Base-by-base conservation (phyloP, 139 green algal genomes). In the Chlorella sorokiniana region DNA sequence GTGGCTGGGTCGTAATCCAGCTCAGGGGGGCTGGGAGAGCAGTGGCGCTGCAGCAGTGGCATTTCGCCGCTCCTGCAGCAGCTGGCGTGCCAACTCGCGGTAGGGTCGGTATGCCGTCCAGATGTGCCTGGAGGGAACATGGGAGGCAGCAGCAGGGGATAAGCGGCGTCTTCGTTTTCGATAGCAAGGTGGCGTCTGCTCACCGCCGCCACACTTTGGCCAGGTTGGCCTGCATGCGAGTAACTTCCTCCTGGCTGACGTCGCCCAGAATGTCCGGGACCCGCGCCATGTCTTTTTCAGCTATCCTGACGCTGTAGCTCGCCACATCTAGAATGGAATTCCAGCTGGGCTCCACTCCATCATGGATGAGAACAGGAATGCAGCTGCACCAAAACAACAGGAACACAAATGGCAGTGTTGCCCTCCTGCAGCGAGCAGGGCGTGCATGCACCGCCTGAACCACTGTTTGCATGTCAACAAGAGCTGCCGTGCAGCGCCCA, bases 161-260 rank as follows among this genome's bases (percentile, higher is more conserved):
- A 40, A 11, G 7, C 62, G 40, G 23, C 22, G 9, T 69, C 4
- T 5, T 23, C 7, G 8, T 5, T 23, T 69, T 18, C 6, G 10
- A 8, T 8, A 52, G 3, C 65, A 72, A n/a, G 6, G 27, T 41
- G 31, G 31, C 16, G 35, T 29, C 5, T 3, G 62, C 62, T 41
- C 69, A 76, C 69, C 69, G 22, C 5, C 69, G 69, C 69, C 69
- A 76, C 11, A 76, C 69, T 76, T 38, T 25, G 25, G 23, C 69
- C 69, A 76, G 9, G 20, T n/a, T 48, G 5, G 45, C 16, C 25
- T 76, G 69, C 69, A 76, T 59, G 38, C 45, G 23, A 25, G 14
- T 42, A 8, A 76, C 23, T 4, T 41, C 29, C 22, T 61, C 42
- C 9, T 59, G 8, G 22, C 40, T 33, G 22, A 76, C 41, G 27